These are phyloP conservation scores for Fusarium sp. DNA, from an alignment of 2,329 filamentous ascomycete genomes.

Conservation along the genomic window DNA sequence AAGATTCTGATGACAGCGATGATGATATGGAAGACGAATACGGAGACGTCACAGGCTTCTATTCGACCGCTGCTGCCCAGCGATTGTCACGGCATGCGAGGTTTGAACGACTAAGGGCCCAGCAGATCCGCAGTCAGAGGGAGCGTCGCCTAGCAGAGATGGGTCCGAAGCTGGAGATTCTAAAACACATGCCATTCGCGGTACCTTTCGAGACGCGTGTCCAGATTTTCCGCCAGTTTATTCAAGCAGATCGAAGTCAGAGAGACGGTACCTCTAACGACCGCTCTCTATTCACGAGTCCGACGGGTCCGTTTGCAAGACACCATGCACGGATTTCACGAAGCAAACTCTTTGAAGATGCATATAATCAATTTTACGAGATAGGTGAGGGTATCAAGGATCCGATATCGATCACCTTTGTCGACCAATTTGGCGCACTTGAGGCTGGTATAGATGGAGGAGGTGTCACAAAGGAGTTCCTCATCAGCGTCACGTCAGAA, in stretches of 20 bases:
- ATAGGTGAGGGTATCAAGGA: conserved; percentile 89
- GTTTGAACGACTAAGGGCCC: conserved; percentile 70
- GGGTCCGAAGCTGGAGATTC: conserved; percentile 86
- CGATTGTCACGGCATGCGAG: conserved; percentile 71
- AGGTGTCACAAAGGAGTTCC: conserved; percentile 96
- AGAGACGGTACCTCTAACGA: conserved; percentile 35
- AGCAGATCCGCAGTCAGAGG: conserved; percentile 73
- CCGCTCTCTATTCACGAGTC: conserved; percentile 5
- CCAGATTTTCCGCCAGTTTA: conserved; percentile 92
- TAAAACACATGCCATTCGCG: conserved; percentile 96
- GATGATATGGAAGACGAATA: conserved; percentile 51
- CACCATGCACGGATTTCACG: conserved; percentile 85
- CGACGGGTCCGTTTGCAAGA: conserved; percentile 55
- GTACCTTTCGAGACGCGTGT: conserved; percentile 94
- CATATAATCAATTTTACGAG: conserved; percentile 82
- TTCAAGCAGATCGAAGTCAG: conserved; percentile 71
- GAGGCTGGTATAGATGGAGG: conserved; percentile 98
- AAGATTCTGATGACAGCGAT: conserved; percentile 53
- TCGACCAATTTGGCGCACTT: conserved; percentile 85
- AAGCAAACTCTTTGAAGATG: conserved; percentile 84
- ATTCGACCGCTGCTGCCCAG: conserved; percentile 61
- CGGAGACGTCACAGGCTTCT: conserved; percentile 41
- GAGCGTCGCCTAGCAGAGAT: conserved; percentile 81
- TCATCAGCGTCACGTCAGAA: conserved; percentile 87
- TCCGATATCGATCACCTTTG: conserved; percentile 95